A percentile compares a stretch with the other conserved stretches of the same genome.
Conservation (phyloP, 2,329 filamentous ascomycete species). For the Phialemonium atrogriseum region DNA sequence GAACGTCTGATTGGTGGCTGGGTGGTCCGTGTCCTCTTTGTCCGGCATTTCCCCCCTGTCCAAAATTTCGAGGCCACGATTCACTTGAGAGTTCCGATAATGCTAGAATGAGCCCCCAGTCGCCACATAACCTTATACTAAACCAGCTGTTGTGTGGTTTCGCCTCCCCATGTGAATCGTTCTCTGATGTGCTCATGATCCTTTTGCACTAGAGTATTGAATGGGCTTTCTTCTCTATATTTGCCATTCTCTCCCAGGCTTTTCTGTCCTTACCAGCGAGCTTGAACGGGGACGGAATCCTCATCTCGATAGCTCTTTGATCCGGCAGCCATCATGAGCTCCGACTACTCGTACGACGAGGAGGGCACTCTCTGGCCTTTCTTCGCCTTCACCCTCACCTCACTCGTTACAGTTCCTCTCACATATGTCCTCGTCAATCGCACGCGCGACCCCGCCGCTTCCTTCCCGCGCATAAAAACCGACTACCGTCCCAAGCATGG, state of each 20-base stretch:
- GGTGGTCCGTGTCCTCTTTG: no score
- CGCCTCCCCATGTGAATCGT: no score
- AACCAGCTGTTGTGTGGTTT: no score
- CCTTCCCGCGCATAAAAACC: conserved; percentile 73
- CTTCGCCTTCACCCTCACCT: conserved; percentile 88
- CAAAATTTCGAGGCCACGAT: conserved; percentile 28
- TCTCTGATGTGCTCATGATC: no score
- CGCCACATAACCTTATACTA: conserved; percentile 12
- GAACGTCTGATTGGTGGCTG: no score
- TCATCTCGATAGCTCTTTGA: no score
- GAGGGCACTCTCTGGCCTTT: conserved; percentile 98
- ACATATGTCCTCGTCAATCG: conserved; percentile 83
- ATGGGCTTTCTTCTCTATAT: no score
- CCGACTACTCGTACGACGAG: conserved; percentile 97
- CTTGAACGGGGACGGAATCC: conserved; percentile 16
- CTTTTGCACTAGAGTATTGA: no score
- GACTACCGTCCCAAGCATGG: conserved; percentile 76
- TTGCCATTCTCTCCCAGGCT: conserved; percentile 6
- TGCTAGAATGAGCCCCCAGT: conserved; percentile 7
- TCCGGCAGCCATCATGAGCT: conserved; percentile 76
- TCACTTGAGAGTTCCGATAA: conserved; percentile 15
- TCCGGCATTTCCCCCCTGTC: conserved; percentile 17
- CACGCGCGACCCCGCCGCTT: conserved; percentile 66
- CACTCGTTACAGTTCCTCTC: conserved; percentile 80
- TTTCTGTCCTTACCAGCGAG: not conserved